Evolutionary conservation across 2,329 filamentous ascomycete genomes (phyloP), one percentile per base, ranked within the genome.

Genomic region (Arthrobotrys pseudoclavata): DNA sequence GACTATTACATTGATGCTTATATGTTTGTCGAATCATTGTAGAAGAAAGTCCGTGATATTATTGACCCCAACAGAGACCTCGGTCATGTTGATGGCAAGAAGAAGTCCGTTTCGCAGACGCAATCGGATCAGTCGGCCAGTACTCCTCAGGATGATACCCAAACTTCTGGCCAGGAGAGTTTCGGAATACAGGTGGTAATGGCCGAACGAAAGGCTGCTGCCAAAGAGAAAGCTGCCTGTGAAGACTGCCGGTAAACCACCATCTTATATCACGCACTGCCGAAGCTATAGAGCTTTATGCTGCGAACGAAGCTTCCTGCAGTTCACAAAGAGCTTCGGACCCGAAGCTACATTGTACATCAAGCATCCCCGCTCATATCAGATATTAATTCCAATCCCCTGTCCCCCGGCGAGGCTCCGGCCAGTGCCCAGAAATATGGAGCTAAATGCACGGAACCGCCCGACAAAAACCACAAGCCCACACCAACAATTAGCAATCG

Each of bases 41-140:
- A 78, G 75, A 78, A 78, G 47, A 67, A 64, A 47, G 75, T 78
- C 50, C 67, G 75, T 45, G 75, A 78, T 31, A 78, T 78, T 26
- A 78, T 78, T 22, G 75, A 78, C 18, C 68, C 75, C 6, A 40
- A 71, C 34, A 47, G 75, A 18, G 69, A 78, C 37, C 68, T 78
- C 18, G 75, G 75, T 1, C 75, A 78, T 50, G 75, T 78, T 34
- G 75, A 78, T 24, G 75, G 75, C 42, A 45, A 45, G 55, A 71
- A 78, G 47, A 78, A 78, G 52, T 52, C 66, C 9, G 42, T 50
- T 12, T 12, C 72, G 24, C 50, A 67, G 18, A 15, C 60, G 42
- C 40, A 48, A 2, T 40, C 42, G 9, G 52, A 69, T 22, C 52
- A 57, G 13, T 22, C 42, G 18, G n/a, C n/a, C 2, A 34, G 15